Conservation (phyloP, 2,329 filamentous ascomycete genomes). For the Tolypocladium amazonense region DNA sequence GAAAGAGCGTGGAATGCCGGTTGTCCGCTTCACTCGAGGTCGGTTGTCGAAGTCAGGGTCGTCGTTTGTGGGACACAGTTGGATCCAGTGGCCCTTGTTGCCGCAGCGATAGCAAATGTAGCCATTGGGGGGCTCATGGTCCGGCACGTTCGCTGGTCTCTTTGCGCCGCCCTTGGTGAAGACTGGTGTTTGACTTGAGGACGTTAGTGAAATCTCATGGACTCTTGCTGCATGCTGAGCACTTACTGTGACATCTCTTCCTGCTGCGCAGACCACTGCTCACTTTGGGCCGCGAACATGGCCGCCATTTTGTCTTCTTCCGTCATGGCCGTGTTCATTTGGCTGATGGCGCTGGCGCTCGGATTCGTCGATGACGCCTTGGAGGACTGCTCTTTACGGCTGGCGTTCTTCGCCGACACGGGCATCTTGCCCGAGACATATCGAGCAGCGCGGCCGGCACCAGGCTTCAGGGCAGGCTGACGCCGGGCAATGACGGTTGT, state of each 20-base stretch:
- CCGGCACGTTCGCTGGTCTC: constrained; percentile 65
- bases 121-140: constrained; percentile 83
- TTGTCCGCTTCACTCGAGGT: constrained; percentile 89
- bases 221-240: constrained; percentile 2
- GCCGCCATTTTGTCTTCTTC: constrained; percentile 92
- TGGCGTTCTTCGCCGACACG: constrained; percentile 70
- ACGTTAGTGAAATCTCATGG: constrained; percentile 19
- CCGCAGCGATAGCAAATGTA: constrained; percentile 96
- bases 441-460: constrained; percentile 80
- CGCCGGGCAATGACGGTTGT: constrained; percentile 87
- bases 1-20: constrained; percentile 91
- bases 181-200: constrained; percentile 48
- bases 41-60: constrained; percentile 93
- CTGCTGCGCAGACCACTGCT: constrained; percentile 88
- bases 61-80: constrained; percentile 95
- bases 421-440: constrained; percentile 98
- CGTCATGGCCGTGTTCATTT: constrained; percentile 71
- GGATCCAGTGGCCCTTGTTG: constrained; percentile 99
- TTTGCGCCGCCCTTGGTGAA: constrained; percentile 54
- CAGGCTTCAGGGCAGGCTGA: constrained; percentile 71
- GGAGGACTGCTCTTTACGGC: constrained; percentile 51
- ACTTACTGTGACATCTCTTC: constrained; percentile 79
- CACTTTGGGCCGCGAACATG: constrained; percentile 81
- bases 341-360: constrained; percentile 45
- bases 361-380: constrained; percentile 48